phyloP scores from a whole-genome alignment of 148 eudicot species.

The Cornus suecica region DNA sequence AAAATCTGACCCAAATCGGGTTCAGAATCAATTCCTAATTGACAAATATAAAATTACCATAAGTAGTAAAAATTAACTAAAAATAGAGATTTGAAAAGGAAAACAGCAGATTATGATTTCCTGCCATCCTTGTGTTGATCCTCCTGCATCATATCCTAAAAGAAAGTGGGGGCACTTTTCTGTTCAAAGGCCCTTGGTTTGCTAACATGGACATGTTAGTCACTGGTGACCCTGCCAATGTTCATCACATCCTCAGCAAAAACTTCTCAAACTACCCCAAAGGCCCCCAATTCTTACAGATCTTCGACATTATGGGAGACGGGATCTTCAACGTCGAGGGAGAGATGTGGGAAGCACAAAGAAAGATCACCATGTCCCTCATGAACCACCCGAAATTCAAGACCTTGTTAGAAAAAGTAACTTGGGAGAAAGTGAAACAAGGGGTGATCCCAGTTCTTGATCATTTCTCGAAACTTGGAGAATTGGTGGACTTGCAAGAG shows the following conservation, averaged over 20 bases:
- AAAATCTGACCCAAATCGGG: too few species aligned
- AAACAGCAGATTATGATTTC: too few species aligned
- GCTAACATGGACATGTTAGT: conserved; percentile 15
- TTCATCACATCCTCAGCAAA: conserved; percentile 27
- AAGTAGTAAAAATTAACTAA: too few species aligned
- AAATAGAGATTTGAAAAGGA: too few species aligned
- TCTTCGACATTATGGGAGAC: conserved; percentile 31
- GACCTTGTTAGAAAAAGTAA: neutral
- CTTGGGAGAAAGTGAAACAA: conserved; percentile 7
- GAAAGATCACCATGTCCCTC: conserved; percentile 5
- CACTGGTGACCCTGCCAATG: conserved; percentile 29
- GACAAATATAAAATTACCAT: too few species aligned
- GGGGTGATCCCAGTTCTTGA: conserved; percentile 16
- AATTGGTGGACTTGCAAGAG: conserved; percentile 23
- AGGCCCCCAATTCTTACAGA: conserved; percentile 24
- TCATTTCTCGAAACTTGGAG: neutral
- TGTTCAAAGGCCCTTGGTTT: conserved; percentile 25
- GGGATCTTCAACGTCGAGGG: conserved; percentile 15
- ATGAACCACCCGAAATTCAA: conserved; percentile 11
- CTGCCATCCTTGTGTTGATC: too few species aligned
- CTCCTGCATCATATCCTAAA: too few species aligned
- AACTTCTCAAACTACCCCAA: conserved; percentile 23
- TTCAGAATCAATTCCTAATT: too few species aligned
- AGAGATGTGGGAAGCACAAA: conserved; percentile 11
- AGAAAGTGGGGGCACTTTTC: conserved; percentile 7